phyloP scores from a whole-genome alignment of 441 rosid species.

The Gossypium gossypioides region DNA sequence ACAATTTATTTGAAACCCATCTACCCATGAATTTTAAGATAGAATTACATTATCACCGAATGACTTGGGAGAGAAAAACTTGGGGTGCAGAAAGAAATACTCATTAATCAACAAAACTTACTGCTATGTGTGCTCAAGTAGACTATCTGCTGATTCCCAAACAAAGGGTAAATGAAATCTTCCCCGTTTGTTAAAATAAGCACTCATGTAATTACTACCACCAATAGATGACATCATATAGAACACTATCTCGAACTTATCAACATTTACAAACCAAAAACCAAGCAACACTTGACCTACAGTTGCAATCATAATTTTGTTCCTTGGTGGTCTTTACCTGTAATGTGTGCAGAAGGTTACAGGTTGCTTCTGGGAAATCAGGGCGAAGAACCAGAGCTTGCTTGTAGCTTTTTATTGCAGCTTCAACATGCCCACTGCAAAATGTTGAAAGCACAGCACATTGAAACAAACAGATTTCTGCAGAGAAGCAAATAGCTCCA shows the following conservation, averaged over 20 bases:
- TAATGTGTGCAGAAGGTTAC: constrained; percentile 91
- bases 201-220: background rate
- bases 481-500: background rate
- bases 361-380: constrained; percentile 96
- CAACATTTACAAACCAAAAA: background rate
- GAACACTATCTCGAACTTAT: background rate
- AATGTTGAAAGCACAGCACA: background rate
- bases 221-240: background rate
- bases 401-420: constrained; percentile 86
- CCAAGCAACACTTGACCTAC: background rate
- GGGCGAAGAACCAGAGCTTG: constrained; percentile 76
- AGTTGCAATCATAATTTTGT: background rate
- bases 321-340: constrained; percentile 44
- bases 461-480: background rate
- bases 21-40: background rate
- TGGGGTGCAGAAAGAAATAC: background rate
- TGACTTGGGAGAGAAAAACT: background rate
- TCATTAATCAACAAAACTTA: background rate
- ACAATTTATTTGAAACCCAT: background rate
- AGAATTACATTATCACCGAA: background rate
- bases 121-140: background rate
- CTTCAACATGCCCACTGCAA: constrained; percentile 79
- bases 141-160: background rate
- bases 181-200: background rate
- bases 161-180: background rate